Evolutionary conservation across 1,139 yeast species (phyloP), one percentile per base, ranked within the genome.

Genomic region (Candida labiduridarum): DNA sequence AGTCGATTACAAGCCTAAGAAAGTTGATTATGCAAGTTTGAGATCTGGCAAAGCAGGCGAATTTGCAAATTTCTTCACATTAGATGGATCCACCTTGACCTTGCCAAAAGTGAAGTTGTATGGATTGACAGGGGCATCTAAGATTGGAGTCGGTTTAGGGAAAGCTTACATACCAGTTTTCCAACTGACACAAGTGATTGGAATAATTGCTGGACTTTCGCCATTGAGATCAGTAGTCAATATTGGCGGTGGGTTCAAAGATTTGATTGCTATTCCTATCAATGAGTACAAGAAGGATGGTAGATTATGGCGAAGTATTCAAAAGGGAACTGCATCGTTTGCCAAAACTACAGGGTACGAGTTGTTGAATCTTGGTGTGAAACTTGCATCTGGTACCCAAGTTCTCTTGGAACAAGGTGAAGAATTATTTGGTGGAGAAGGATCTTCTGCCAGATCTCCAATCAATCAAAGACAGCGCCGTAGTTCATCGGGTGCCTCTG

Each of bases 1-100:
- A 55, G 72, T 94, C 41, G 99, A 94, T 66, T 95, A 94, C 66
- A 92, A 91, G 63, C 99, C 99, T 0, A 92, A 91, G 61, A 88
- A 84, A 57, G 78, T 90, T 22, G 96, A 92, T 63, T 89, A 88
- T 62, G 80, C 83, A 2, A 97, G 96, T 0, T 76, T 94, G 19
- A 76, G 89, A 49, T 87, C 96, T 0, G 97, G 97, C 0, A 90
- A 86, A 56, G 81, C 94, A 1, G 84, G 88, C 3, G 97, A 92
- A 65, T 80, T 94, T 52, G 85, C 90, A 79, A 94, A 94, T 63
- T 81, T 95, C 54, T 91, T 95, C 65, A 85, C 87, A 10, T 75
- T 95, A 25, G 97, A 94, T 62, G 97, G 91, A 29, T 87, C 97
- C 0, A 83, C 82, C 42, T 78, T 94, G 61, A 74, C 78, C 0